Base-by-base conservation (phyloP, 1,139 yeast genomes). In the Sugiyamaella xylanicola region DNA sequence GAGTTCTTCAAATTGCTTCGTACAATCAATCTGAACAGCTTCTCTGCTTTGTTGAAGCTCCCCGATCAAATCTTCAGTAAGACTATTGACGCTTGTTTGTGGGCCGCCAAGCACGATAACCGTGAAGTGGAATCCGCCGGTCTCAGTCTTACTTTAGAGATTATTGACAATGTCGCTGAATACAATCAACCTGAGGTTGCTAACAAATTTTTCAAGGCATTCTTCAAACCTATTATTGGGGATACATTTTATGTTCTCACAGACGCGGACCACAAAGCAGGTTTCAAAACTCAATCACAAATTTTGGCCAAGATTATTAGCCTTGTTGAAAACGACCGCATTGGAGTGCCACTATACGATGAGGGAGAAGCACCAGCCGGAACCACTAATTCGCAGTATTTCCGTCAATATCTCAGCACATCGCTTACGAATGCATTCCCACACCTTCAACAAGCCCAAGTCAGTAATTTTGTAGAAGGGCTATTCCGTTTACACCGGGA, bases 71-170 rank as follows among this genome's bases (percentile, higher is more conserved):
- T 96, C 35, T 92, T 93, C 80, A 91, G 87, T 71, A 82, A 92
- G 57, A 86, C 93, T 57, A 85, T 95, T 62, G 93, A 90, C 73
- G 96, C 98, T 1, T 92, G 96, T 49, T 78, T 95, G 68, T 93
- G 99, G 99, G 98, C 98, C 0, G 89, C 95, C 72, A 93, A 93
- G 74, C 99, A 93, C 72, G 95, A 92, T 67, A 90, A 92, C 72
- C 83, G 97, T 72, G 97, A 91, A 59, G 97, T 93, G 55, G 98
- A 93, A 73, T 92, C 87, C 60, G 86, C 86, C 55, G 98, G 97
- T 40, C 81, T 93, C 65, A 82, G 85, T 43, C 80, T 92, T 61
- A 88, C 95, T 41, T 77, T 86, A 59, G 97, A 92, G 68, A 78
- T 93, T 62, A 79, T 92, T 60, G 83, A 83, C 64, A 93, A 93